phyloP scores from a whole-genome alignment of 1,284 basidiomycete genomes.

The Apiotrichum montevideense region DNA sequence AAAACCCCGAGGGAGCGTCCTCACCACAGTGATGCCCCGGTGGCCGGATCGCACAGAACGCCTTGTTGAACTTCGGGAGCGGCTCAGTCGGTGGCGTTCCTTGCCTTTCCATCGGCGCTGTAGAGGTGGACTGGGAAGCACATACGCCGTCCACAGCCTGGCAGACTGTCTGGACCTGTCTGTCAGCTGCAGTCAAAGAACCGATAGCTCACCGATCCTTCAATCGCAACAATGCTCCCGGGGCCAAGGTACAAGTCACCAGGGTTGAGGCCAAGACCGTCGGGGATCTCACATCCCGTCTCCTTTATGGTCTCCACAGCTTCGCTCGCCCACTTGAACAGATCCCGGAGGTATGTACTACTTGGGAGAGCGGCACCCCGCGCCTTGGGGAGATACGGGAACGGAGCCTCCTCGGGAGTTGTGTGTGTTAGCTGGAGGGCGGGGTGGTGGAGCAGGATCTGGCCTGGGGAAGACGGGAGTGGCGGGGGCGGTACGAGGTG shows the following conservation, averaged over 20 bases:
- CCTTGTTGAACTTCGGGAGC: constrained; percentile 46
- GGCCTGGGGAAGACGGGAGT: constrained; percentile 23
- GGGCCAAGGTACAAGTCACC: constrained; percentile 63
- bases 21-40: constrained; percentile 90
- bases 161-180: constrained; percentile 58
- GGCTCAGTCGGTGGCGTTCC: constrained; percentile 16
- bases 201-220: constrained; percentile 45
- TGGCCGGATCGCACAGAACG: constrained; percentile 77
- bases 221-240: constrained; percentile 52
- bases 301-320: constrained; percentile 60
- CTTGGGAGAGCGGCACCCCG: constrained; percentile 16
- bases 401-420: constrained; percentile 33
- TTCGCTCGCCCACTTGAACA: constrained; percentile 56
- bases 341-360: constrained; percentile 36
- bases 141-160: constrained; percentile 66
- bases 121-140: constrained; percentile 45
- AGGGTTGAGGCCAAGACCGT: constrained; percentile 59
- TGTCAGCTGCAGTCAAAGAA: constrained; percentile 57
- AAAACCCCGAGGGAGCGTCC: constrained; percentile 81
- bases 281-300: constrained; percentile 72
- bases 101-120: not conserved
- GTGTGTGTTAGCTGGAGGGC: constrained; percentile 42
- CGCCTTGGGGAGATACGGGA: constrained; percentile 25
- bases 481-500: constrained; percentile 25
- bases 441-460: constrained; percentile 37